A percentile compares a stretch with the other conserved stretches of the same genome.
These are phyloP conservation scores for Colletotrichum nymphaeae DNA, from an alignment of 2,329 filamentous ascomycete species.

Conservation along the genomic window DNA sequence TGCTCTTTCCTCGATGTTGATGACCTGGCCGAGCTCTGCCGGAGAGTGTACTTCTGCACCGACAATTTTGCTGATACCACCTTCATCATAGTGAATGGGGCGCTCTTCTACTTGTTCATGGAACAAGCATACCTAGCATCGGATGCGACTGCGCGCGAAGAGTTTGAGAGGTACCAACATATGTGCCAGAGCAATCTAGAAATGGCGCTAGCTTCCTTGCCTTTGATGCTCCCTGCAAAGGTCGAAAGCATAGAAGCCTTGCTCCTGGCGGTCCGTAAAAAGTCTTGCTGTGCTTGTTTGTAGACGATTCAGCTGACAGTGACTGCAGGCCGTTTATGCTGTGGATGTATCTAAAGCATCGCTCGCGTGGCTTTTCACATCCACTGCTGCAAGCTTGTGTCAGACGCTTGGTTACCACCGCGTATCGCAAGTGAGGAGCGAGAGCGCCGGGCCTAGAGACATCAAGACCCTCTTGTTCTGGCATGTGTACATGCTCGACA, in stretches of 20 bases:
- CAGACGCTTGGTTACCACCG: conserved; percentile 73
- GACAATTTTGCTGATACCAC: conserved; percentile 62
- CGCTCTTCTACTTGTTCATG: conserved; percentile 62
- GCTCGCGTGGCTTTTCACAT: conserved; percentile 72
- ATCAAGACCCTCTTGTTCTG: conserved; percentile 59
- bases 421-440: conserved; percentile 46
- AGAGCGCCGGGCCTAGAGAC: conserved; percentile 43
- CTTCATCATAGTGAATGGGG: conserved; percentile 62
- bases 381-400: conserved; percentile 68
- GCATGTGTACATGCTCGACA: conserved; percentile 67
- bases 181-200: conserved; percentile 62
- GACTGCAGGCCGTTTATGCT: conserved; percentile 65
- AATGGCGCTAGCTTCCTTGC: conserved; percentile 61
- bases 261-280: conserved; percentile 63
- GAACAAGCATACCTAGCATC: conserved; percentile 54
- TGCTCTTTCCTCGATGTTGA: conserved; percentile 61
- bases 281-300: too few species aligned
- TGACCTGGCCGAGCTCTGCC: conserved; percentile 62
- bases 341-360: conserved; percentile 72
- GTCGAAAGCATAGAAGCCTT: conserved; percentile 68
- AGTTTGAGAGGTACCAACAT: conserved; percentile 51
- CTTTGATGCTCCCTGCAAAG: conserved; percentile 66
- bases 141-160: conserved; percentile 44
- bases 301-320: background rate
- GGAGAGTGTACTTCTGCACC: conserved; percentile 61